Percentiles rank a stretch among this genome's conserved stretches.
Evolutionary conservation across 176 grass and related monocot genomes (phyloP).

Genomic region (Eleusine coracana): DNA sequence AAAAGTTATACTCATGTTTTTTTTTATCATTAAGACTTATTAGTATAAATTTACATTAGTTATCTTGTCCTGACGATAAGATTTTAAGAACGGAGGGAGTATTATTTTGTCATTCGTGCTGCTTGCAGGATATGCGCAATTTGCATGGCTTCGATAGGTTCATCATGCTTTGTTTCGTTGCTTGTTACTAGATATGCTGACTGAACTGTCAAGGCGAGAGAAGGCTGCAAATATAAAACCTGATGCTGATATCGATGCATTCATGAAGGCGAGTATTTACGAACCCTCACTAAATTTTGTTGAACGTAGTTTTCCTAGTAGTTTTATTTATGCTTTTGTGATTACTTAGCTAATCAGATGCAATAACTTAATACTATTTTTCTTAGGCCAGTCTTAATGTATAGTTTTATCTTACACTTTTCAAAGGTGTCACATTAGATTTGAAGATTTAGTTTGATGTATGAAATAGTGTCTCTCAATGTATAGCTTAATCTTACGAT

Average conservation of each 20-base stretch:
- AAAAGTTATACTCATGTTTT: no score
- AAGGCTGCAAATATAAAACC: conserved; percentile 94
- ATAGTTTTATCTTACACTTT: no score
- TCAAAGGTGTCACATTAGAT: no score
- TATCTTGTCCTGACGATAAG: no score
- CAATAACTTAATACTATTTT: neutral
- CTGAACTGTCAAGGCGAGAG: conserved; percentile 88
- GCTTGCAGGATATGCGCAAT: neutral
- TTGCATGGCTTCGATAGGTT: conserved; percentile 10
- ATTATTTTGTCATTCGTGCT: neutral
- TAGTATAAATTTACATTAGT: no score
- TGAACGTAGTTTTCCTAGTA: neutral
- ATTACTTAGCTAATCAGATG: neutral
- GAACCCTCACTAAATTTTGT: neutral
- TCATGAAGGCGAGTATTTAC: conserved; percentile 73
- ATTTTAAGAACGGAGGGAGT: no score
- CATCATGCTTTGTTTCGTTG: conserved; percentile 1
- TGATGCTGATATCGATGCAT: conserved; percentile 92
- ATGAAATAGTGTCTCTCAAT: no score
- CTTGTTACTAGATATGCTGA: conserved; percentile 68
- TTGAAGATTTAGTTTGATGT: no score
- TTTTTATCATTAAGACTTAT: no score
- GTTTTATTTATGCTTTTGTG: neutral
- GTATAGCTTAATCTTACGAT: no score
- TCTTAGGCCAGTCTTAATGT: no score